A percentile compares a stretch with the other conserved stretches of the same genome.
Conservation (phyloP, 1,139 yeast species). For the Yamadazyma blattariae region DNA sequence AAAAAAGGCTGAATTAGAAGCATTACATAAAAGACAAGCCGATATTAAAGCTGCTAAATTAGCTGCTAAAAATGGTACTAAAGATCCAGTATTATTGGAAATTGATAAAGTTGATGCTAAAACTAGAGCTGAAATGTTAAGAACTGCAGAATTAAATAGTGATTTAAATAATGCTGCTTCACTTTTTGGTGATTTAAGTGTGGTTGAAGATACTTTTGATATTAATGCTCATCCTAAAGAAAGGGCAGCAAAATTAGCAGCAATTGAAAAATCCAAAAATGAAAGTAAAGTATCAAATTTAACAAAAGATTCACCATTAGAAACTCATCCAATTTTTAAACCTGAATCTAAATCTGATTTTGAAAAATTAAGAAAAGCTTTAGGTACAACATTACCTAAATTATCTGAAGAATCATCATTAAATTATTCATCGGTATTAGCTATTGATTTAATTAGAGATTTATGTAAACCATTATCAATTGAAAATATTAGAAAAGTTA, state of each 20-base stretch:
- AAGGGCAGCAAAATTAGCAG: conserved; percentile 51
- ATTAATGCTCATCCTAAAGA: conserved; percentile 65
- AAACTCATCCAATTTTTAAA: conserved; percentile 72
- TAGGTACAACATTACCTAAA: conserved; percentile 63
- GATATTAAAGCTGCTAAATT: conserved; percentile 40
- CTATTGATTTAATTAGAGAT: conserved; percentile 85
- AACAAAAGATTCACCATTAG: conserved; percentile 67
- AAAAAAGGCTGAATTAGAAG: conserved; percentile 40
- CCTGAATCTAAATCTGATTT: conserved; percentile 80
- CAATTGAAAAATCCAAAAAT: conserved; percentile 33
- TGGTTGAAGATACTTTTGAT: conserved; percentile 44
- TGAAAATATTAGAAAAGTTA: conserved; percentile 82
- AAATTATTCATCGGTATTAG: conserved; percentile 71
- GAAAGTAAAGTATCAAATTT: conserved; percentile 23
- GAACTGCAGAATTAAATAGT: conserved; percentile 74
- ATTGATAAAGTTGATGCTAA: conserved; percentile 64
- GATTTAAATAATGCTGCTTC: conserved; percentile 94
- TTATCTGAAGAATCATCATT: conserved; percentile 62
- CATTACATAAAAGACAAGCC: conserved; percentile 37
- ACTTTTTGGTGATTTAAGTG: conserved; percentile 80
- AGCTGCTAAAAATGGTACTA: conserved; percentile 27
- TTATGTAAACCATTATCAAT: conserved; percentile 74
- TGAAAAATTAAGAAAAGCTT: conserved; percentile 78
- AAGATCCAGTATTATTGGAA: conserved; percentile 37
- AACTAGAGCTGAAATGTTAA: conserved; percentile 69